These are phyloP conservation scores for Globisporangium recalcitrans DNA, from an alignment of 352 stramenopile genomes.

Conservation along the genomic window DNA sequence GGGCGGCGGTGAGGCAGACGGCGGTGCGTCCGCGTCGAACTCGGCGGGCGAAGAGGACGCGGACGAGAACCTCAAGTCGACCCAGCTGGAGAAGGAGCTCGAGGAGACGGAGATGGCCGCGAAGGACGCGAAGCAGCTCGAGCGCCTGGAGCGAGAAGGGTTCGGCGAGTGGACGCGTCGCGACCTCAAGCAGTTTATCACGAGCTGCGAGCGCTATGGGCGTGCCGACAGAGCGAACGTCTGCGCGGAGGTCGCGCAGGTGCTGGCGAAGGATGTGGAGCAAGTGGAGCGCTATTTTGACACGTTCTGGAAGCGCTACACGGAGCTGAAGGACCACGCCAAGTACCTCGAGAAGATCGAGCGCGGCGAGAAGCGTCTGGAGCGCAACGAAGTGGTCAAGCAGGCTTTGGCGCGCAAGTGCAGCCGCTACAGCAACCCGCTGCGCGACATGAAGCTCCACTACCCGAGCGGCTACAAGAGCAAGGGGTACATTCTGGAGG, in stretches of 20 bases:
- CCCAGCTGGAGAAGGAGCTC: conserved; percentile 75
- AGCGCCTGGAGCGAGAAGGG: conserved; percentile 79
- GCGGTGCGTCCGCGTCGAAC: conserved; percentile 39
- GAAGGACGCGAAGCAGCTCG: conserved; percentile 60
- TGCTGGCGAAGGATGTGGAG: conserved; percentile 87
- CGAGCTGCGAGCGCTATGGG: conserved; percentile 92
- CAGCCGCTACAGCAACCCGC: conserved; percentile 91
- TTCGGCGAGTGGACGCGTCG: conserved; percentile 95
- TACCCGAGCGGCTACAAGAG: conserved; percentile 91
- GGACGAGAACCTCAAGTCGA: conserved; percentile 45
- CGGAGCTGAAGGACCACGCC: conserved; percentile 88
- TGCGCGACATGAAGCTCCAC: conserved; percentile 84
- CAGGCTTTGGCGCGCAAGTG: conserved; percentile 95
- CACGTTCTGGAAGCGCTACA: conserved; percentile 93
- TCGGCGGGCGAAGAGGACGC: conserved; percentile 54
- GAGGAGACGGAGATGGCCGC: conserved; percentile 70
- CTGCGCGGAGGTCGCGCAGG: conserved; percentile 85
- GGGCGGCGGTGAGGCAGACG: conserved; percentile 37
- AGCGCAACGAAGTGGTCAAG: conserved; percentile 94
- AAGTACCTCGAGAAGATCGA: conserved; percentile 96
- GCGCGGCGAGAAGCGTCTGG: conserved; percentile 94
- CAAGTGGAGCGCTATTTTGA: conserved; percentile 95
- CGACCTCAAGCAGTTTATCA: conserved; percentile 88
- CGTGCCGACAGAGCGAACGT: conserved; percentile 89
- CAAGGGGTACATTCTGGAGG: conserved; percentile 94